These are phyloP conservation scores for Rhodosporidiobolus odoratus DNA, from an alignment of 768 basidiomycete species.

Conservation along the genomic window DNA sequence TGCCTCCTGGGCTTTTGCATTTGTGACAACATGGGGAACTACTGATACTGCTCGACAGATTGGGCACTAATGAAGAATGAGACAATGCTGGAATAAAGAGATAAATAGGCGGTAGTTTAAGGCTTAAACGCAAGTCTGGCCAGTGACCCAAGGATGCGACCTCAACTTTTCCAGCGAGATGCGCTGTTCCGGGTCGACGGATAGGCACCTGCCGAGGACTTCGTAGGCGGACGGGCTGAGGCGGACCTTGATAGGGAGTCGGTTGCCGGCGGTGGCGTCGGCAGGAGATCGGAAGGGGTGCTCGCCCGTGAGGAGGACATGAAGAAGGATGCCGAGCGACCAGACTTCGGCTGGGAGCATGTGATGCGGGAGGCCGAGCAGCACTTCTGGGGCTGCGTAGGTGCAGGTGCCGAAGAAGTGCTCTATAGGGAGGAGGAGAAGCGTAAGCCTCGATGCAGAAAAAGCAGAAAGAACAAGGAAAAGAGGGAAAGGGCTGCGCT, in stretches of 20 bases:
- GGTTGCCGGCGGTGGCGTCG: slow-evolving; percentile 9
- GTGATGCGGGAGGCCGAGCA: slow-evolving; percentile 44
- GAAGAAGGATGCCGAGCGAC: slow-evolving; percentile 49
- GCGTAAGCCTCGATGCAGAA: background rate
- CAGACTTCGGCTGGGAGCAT: slow-evolving; percentile 49
- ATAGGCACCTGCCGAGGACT: slow-evolving; percentile 6
- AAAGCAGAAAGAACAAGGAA: background rate
- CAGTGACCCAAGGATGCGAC: slow-evolving; percentile 11
- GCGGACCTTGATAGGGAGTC: background rate
- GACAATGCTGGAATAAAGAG: no score
- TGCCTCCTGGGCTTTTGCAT: no score
- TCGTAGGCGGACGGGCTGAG: background rate
- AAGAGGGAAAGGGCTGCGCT: background rate
- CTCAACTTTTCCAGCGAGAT: slow-evolving; percentile 14
- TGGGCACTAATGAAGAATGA: no score
- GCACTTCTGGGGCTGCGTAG: slow-evolving; percentile 45
- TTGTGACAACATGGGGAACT: no score
- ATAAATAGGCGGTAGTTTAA: no score
- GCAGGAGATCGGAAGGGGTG: slow-evolving; percentile 43
- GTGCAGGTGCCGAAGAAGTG: slow-evolving; percentile 31
- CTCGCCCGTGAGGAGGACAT: slow-evolving; percentile 48
- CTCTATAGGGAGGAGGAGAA: slow-evolving; percentile 41
- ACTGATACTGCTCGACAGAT: no score
- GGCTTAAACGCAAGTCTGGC: no score
- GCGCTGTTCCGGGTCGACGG: background rate